Evolutionary conservation across 352 stramenopile species (phyloP).

Genomic region (Pythium aristosporum): DNA sequence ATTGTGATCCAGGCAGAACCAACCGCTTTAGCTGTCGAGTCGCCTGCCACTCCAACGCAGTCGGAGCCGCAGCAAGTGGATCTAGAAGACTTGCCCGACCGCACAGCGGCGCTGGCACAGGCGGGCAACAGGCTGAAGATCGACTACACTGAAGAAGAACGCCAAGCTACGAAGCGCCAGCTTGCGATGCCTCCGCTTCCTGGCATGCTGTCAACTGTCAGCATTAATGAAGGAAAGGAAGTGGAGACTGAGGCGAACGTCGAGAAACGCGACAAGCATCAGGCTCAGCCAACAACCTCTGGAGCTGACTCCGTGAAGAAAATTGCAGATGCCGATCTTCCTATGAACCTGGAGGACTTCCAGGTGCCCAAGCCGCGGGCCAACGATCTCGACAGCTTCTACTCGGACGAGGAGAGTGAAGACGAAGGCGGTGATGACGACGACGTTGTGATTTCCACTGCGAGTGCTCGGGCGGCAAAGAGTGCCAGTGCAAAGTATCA

Average conservation of each 20-base stretch:
- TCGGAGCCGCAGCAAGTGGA: slow-evolving; percentile 27
- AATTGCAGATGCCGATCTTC: neutral
- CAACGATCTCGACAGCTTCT: slow-evolving; percentile 75
- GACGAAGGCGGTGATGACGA: slow-evolving; percentile 38
- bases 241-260: neutral
- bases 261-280: neutral
- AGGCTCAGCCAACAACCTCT: too few relatives aligned
- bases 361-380: slow-evolving; percentile 54
- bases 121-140: slow-evolving; percentile 42
- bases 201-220: neutral
- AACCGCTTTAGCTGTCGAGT: neutral
- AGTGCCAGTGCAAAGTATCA: slow-evolving; percentile 39
- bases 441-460: slow-evolving; percentile 55
- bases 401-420: slow-evolving; percentile 74
- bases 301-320: too few relatives aligned
- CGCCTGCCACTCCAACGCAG: neutral
- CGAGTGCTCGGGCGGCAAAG: slow-evolving; percentile 29
- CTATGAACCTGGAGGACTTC: slow-evolving; percentile 76
- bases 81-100: slow-evolving; percentile 51
- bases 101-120: slow-evolving; percentile 33
- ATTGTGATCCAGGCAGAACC: slow-evolving; percentile 28
- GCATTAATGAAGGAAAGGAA: neutral
- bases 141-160: slow-evolving; percentile 33
- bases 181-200: slow-evolving; percentile 5
- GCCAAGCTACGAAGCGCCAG: neutral